A percentile compares a stretch with the other conserved stretches of the same genome.
Conservation (phyloP, 768 basidiomycete genomes). For the Aureoboletus auriporus region DNA sequence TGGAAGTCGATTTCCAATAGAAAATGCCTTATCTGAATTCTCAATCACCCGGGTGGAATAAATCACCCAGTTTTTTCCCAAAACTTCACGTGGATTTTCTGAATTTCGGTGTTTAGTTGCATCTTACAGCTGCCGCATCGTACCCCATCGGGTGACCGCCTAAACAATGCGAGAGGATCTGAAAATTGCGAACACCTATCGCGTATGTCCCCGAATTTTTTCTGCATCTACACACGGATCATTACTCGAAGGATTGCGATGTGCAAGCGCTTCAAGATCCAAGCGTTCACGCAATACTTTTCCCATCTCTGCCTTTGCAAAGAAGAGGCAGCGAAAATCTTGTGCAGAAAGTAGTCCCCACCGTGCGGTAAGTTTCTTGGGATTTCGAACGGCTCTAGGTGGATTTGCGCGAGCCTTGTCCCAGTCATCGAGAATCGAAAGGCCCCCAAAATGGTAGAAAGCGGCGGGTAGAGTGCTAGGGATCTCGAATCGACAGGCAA, state of each 20-base stretch:
- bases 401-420: constrained; percentile 3
- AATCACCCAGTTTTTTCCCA: constrained; percentile 2
- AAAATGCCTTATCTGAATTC: too few relatives aligned
- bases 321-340: constrained; percentile 16
- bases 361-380: constrained; percentile 15
- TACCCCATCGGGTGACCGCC: too few relatives aligned
- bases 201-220: not conserved
- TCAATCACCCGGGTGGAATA: constrained; percentile 4
- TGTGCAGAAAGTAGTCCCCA: constrained; percentile 21
- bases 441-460: constrained; percentile 43
- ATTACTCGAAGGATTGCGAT: not conserved
- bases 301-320: constrained; percentile 6
- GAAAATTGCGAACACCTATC: not conserved
- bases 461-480: constrained; percentile 43
- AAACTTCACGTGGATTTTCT: not conserved
- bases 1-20: too few relatives aligned
- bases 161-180: constrained; percentile 6
- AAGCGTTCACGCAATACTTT: not conserved
- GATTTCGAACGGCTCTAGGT: not conserved
- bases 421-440: constrained; percentile 17
- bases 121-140: not conserved
- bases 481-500: constrained; percentile 40
- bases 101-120: not conserved
- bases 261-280: not conserved
- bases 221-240: too few relatives aligned